Conservation (phyloP, 176 grass and related monocot species). For the Pontederia paniculata region DNA sequence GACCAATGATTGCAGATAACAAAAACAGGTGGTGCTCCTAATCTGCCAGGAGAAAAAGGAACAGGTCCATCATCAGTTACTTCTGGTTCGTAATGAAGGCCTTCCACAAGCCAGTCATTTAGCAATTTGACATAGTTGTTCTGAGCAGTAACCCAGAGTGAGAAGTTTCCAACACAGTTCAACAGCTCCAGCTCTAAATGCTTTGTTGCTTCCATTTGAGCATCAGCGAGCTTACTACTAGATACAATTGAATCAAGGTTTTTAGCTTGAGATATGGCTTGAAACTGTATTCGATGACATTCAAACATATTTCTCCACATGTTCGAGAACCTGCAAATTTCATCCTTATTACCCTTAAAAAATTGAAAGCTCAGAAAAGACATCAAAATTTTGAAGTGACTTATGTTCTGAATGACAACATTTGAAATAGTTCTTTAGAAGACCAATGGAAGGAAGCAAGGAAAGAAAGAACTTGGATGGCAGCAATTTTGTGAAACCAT, state of each 20-base stretch:
- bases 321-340: slow-evolving; percentile 45
- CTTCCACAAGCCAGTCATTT: slow-evolving; percentile 63
- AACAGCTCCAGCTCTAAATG: slow-evolving; percentile 36
- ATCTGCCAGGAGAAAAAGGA: slow-evolving; percentile 52
- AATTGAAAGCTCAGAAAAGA: background rate
- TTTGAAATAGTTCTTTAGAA: too few relatives aligned
- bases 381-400: background rate
- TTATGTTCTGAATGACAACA: too few relatives aligned
- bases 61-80: slow-evolving; percentile 46
- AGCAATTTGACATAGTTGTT: slow-evolving; percentile 42
- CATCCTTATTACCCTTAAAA: background rate
- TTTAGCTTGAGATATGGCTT: slow-evolving; percentile 42
- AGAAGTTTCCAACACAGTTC: slow-evolving; percentile 37
- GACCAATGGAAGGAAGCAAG: too few relatives aligned
- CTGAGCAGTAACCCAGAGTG: slow-evolving; percentile 40
- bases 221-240: slow-evolving; percentile 24
- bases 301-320: slow-evolving; percentile 74
- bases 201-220: slow-evolving; percentile 38
- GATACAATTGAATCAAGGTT: slow-evolving; percentile 25
- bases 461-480: too few relatives aligned
- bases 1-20: slow-evolving; percentile 55
- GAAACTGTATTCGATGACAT: slow-evolving; percentile 53
- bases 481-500: too few relatives aligned
- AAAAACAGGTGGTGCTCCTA: slow-evolving; percentile 67
- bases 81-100: slow-evolving; percentile 50